Conservation (phyloP, 2,329 filamentous ascomycete species). For the Claviceps sp. region DNA sequence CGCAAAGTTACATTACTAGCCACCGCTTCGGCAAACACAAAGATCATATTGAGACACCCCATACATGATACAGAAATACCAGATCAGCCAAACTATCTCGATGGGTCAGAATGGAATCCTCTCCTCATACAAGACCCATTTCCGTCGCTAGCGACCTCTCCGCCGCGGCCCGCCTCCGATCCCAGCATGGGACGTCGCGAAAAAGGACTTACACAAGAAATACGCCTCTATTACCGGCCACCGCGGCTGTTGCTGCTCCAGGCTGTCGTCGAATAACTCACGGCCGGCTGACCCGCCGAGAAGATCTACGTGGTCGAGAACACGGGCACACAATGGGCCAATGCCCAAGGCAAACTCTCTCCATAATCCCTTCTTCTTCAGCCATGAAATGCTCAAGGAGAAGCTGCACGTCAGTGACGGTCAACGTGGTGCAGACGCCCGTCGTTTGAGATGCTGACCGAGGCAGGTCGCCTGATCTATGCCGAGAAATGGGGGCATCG, state of each 20-base stretch:
- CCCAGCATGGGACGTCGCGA: constrained; percentile 30
- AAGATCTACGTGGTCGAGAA: constrained; percentile 48
- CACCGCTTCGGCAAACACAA: background rate
- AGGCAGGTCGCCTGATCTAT: constrained; percentile 29
- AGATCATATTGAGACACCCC: background rate
- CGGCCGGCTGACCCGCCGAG: constrained; percentile 42
- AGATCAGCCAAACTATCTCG: background rate
- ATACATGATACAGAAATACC: background rate
- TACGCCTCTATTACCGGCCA: constrained; percentile 26
- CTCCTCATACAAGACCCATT: constrained; percentile 30
- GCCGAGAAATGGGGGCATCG: constrained; percentile 32
- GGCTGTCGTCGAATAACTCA: constrained; percentile 42
- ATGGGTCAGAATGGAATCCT: constrained; percentile 17
- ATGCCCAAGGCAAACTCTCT: constrained; percentile 33
- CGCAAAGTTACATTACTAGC: background rate
- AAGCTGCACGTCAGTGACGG: constrained; percentile 32
- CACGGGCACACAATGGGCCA: constrained; percentile 39
- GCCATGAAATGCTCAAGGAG: background rate
- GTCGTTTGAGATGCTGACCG: constrained; percentile 33
- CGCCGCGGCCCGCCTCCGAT: constrained; percentile 21
- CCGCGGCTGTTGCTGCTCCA: constrained; percentile 42
- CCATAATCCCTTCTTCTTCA: constrained; percentile 16
- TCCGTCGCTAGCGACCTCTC: constrained; percentile 22
- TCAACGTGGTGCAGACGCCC: constrained; percentile 32
- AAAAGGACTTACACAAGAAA: constrained; percentile 22